Evolutionary conservation across 2,329 filamentous ascomycete genomes (phyloP).

Genomic region (Aspergillus hiratsukae): DNA sequence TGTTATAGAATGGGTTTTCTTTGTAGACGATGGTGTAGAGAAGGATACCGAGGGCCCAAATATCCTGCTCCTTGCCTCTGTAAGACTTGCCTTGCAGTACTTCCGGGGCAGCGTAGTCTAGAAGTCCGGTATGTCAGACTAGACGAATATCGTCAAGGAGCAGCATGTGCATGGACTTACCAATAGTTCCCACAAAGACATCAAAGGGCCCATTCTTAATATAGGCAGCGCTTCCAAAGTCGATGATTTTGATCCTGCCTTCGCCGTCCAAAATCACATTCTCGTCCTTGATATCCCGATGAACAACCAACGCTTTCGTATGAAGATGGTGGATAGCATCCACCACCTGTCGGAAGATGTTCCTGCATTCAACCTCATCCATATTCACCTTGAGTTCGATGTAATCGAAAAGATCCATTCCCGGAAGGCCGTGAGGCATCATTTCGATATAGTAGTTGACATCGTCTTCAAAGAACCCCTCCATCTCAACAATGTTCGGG

Average conservation of each 20-base stretch:
- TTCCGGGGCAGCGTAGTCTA: constrained; percentile 98
- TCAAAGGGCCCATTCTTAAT: constrained; percentile 98
- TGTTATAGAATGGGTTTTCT: constrained; percentile 98
- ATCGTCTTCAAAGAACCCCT: constrained; percentile 61
- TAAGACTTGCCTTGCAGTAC: constrained; percentile 90
- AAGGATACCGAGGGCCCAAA: constrained; percentile 95
- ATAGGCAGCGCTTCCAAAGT: constrained; percentile 96
- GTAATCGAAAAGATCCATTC: constrained; percentile 98
- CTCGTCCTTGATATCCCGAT: constrained; percentile 98
- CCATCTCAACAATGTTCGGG: constrained; percentile 65
- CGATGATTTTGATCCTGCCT: constrained; percentile 92
- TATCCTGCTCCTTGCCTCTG: constrained; percentile 92
- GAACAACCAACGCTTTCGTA: constrained; percentile 83
- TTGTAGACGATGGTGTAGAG: constrained; percentile 99
- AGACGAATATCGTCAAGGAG: constrained; percentile 3
- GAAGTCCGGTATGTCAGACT: not conserved
- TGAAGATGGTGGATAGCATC: constrained; percentile 88
- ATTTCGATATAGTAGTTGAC: constrained; percentile 98
- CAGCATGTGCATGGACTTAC: constrained; percentile 50
- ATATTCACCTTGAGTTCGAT: constrained; percentile 95
- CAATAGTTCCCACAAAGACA: constrained; percentile 97
- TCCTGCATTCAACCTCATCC: constrained; percentile 89
- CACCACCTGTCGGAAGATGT: constrained; percentile 92
- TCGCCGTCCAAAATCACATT: constrained; percentile 96
- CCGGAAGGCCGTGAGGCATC: constrained; percentile 84